Evolutionary conservation across 1,284 basidiomycete genomes (phyloP), one percentile per base, ranked within the genome.

Genomic region (Sporisorium exsertum): DNA sequence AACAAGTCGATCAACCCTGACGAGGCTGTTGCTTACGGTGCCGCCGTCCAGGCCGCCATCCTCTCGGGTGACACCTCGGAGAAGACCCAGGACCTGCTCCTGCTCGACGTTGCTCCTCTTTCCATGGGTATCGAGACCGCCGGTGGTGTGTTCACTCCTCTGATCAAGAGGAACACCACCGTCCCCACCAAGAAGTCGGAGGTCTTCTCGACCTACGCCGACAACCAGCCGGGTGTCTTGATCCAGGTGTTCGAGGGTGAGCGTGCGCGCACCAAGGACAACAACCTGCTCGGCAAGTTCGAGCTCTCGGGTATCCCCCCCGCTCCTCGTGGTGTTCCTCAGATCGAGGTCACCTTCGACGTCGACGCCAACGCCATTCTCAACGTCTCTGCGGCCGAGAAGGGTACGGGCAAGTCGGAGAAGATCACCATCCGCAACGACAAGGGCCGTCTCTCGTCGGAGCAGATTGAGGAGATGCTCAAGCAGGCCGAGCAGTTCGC

Each of bases 161-260:
- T 99, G 82, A 97, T 98, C 90, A 95, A 94, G 89, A 92, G 95
- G 78, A 99, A 99, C 90, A 98, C 97, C 81, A 97, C 95, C 61
- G 94, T 99, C 81, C 96, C 96, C 56, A 98, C 96, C 86, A 98
- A 97, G 90, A 98, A 98, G 90, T 94, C 94, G 27, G 94, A 98
- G 89, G 92, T 93, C 87, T 98, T 99, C 92, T 97, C 96, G 55
- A 99, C 97, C 46, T 97, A 96, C 89, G 92, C 95, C 78, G 96
- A 99, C 90, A 98, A 99, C 90, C 97, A 99, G 87, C 94, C 95
- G 72, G 94, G 94, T 90, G 96, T 99, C 64, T 90, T 97, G 85
- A 97, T 99, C 88, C 96, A 97, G 87, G 96, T 99, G 69, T 99
- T 90, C 88, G 96, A 99, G 90, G 96, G 97, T 88, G 97, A 99